Evolutionary conservation across 2,329 filamentous ascomycete genomes (phyloP).

Genomic region (Epichloe sylvatica): DNA sequence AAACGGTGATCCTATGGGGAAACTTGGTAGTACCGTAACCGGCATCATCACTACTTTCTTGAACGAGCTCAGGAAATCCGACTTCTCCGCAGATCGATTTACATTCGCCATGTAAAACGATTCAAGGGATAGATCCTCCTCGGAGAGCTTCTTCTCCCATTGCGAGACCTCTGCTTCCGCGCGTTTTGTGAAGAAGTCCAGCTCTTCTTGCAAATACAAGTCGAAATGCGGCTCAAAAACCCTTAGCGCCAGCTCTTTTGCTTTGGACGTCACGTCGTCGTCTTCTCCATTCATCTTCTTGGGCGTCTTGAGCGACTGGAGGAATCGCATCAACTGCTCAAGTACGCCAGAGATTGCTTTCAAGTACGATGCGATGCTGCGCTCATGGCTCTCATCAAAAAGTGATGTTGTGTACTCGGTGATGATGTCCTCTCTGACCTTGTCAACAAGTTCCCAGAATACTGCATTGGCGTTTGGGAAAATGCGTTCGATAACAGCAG

Average conservation of each 20-base stretch:
- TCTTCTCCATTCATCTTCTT: slow-evolving; percentile 33
- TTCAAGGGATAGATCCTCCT: slow-evolving; percentile 81
- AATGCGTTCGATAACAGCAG: slow-evolving; percentile 63
- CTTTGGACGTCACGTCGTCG: slow-evolving; percentile 47
- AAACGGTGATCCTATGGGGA: slow-evolving; percentile 47
- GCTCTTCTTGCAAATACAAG: slow-evolving; percentile 79
- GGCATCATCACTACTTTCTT: slow-evolving; percentile 99
- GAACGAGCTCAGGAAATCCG: slow-evolving; percentile 90
- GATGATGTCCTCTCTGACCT: slow-evolving; percentile 70
- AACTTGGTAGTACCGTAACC: slow-evolving; percentile 71
- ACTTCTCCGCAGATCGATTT: slow-evolving; percentile 87
- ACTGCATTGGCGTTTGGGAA: slow-evolving; percentile 62
- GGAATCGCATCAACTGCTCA: slow-evolving; percentile 69
- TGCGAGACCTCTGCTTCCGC: slow-evolving; percentile 63
- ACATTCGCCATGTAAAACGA: slow-evolving; percentile 94
- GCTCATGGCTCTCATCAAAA: slow-evolving; percentile 74
- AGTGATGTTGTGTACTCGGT: slow-evolving; percentile 75
- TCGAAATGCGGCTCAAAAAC: slow-evolving; percentile 92
- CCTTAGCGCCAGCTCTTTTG: slow-evolving; percentile 52
- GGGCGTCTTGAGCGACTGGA: slow-evolving; percentile 54
- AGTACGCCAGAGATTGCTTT: slow-evolving; percentile 80
- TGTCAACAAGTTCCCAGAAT: slow-evolving; percentile 65
- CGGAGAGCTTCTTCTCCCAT: slow-evolving; percentile 86
- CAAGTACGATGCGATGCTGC: slow-evolving; percentile 63
- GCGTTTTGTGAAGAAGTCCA: slow-evolving; percentile 67